Evolutionary conservation across 2,329 filamentous ascomycete genomes (phyloP), one percentile per base, ranked within the genome.

Genomic region (Fusarium oxysporum): DNA sequence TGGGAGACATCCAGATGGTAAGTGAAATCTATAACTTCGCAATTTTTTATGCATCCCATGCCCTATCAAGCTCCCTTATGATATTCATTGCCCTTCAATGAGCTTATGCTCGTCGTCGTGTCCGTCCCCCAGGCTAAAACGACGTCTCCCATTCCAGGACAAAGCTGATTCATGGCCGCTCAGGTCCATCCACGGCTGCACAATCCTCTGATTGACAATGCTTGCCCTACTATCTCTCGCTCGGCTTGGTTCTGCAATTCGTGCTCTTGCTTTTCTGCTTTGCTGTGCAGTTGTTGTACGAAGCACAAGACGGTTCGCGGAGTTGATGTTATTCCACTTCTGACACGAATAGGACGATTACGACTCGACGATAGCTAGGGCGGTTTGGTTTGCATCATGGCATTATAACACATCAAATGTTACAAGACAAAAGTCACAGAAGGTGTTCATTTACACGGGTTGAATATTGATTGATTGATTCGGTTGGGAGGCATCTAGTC

Each of bases 1-100:
- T 91, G 94, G 82, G 91, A 95, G 78, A 86, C 86, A 56, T 89
- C 88, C 73, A 86, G 90, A 84, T 93, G 92, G 93, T 95, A 85
- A 88, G 92, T 80, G 11, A n/a, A 12, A 30, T 28, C 16, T 30
- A 25, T 14, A 25, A 35, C 12, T 7, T n/a, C 17, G 50, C 30
- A 17, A 48, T n/a, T 50, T 47, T 30, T 21, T 9, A 30, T 38
- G 19, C n/a, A 7, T 21, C 35, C 25, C 10, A 54, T 40, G 13
- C 23, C 33, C 23, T 17, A 40, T 6, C 12, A 32, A 23, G 14
- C 38, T 25, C 60, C 10, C 25, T 17, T 25, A 23, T n/a, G 3
- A 32, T 9, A 13, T 9, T 3, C 16, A 32, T 16, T 12, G 14
- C n/a, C 23, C 40, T 12, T 40, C 28, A 17, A 23, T 44, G 45